Conservation (phyloP, 257 asterid genomes). For the Petunia secreta region DNA sequence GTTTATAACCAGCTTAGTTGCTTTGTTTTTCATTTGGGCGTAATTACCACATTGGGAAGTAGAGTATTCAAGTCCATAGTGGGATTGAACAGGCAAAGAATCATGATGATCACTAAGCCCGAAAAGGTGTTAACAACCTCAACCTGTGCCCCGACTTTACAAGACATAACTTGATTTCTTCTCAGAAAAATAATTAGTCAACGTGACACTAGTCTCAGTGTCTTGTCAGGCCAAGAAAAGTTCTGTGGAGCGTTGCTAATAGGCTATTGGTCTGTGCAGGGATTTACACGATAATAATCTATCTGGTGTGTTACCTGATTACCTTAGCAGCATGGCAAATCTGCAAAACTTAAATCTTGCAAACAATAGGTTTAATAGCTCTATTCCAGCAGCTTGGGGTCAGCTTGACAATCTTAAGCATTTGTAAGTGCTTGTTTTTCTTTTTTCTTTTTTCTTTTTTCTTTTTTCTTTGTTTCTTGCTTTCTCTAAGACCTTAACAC, state of each 20-base stretch:
- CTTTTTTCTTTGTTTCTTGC: not conserved
- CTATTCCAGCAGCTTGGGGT: constrained; percentile 81
- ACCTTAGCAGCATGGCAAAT: constrained; percentile 55
- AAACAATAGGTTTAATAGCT: constrained; percentile 65
- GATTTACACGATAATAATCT: constrained; percentile 71
- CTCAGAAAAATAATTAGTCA: not conserved
- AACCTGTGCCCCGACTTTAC: no score
- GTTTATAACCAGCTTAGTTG: not conserved
- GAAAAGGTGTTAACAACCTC: not conserved
- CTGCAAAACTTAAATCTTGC: constrained; percentile 75
- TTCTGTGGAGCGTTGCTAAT: not conserved
- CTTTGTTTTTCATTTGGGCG: not conserved
- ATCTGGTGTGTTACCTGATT: constrained; percentile 70
- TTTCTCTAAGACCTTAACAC: not conserved
- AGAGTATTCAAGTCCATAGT: not conserved
- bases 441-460: not conserved
- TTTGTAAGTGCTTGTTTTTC: constrained; percentile 47
- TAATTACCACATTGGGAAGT: not conserved
- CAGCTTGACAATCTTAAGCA: constrained; percentile 64
- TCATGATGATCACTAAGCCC: not conserved
- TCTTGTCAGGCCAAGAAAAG: not conserved
- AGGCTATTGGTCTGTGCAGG: constrained; percentile 47
- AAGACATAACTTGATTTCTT: not conserved
- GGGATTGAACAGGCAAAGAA: not conserved
- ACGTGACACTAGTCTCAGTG: not conserved